These are phyloP conservation scores for Chlorella vulgaris DNA, from an alignment of 139 green algal species.

Conservation along the genomic window DNA sequence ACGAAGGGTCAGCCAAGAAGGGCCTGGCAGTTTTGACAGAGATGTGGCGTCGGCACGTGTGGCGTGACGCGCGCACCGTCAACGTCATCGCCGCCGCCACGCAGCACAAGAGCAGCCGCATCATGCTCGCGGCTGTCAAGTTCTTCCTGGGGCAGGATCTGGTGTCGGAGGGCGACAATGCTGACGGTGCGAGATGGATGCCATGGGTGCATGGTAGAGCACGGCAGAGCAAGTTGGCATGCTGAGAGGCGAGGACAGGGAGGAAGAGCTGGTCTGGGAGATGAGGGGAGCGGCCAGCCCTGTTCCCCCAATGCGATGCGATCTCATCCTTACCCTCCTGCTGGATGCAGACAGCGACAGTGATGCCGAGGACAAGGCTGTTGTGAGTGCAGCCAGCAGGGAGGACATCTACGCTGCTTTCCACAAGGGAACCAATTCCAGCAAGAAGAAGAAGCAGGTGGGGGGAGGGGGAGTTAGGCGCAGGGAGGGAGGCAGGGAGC, in stretches of 20 bases:
- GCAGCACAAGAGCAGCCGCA: conserved; percentile 69
- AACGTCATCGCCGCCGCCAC: conserved; percentile 51
- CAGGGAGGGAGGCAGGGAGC: not conserved
- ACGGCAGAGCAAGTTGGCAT: no score
- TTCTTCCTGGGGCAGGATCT: conserved; percentile 96
- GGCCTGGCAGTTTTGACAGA: conserved; percentile 91
- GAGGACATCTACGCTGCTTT: conserved; percentile 88
- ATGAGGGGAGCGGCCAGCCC: no score
- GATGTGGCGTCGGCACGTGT: conserved; percentile 94
- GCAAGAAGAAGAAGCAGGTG: conserved; percentile 92
- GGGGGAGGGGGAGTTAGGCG: not conserved
- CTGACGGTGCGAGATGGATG: conserved; percentile 43
- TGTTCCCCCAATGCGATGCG: no score
- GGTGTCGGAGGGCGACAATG: conserved; percentile 60
- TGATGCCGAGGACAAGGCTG: conserved; percentile 32
- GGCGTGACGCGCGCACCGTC: conserved; percentile 88
- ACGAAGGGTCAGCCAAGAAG: conserved; percentile 90
- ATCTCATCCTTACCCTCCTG: no score
- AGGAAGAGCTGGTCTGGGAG: no score
- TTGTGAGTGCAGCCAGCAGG: conserved; percentile 53
- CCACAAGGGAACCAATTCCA: conserved; percentile 84
- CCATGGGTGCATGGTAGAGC: no score
- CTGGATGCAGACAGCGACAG: conserved; percentile 17
- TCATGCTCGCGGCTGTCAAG: conserved; percentile 93
- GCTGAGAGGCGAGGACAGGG: no score